Conservation (phyloP, 202 grass and related monocot species). For the Hordeum pubiflorum region DNA sequence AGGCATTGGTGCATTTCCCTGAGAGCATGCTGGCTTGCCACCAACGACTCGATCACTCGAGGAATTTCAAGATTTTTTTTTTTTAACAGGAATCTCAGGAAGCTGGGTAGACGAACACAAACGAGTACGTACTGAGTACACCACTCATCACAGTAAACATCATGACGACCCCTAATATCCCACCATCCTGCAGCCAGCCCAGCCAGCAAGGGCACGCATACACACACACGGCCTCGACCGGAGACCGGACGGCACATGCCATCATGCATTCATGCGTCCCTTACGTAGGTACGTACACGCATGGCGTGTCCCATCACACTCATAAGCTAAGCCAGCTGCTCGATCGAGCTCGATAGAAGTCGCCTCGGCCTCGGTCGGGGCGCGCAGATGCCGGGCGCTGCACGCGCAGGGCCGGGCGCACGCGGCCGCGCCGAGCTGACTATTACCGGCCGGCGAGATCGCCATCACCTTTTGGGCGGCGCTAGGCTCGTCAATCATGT, state of each 20-base stretch:
- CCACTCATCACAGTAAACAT: background rate
- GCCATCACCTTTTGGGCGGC: background rate
- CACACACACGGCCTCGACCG: background rate
- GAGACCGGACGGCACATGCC: too few species aligned
- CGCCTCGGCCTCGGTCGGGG: background rate
- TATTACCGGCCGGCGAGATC: background rate
- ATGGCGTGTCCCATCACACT: conserved; percentile 10
- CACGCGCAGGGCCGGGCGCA: background rate
- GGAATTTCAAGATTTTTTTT: too few species aligned
- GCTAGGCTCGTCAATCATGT: background rate
- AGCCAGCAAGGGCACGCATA: background rate
- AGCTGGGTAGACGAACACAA: background rate
- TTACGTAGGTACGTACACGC: conserved; percentile 22
- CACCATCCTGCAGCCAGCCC: too few species aligned
- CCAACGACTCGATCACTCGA: background rate
- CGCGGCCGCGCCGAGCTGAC: background rate
- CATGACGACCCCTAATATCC: background rate
- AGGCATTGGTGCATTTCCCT: background rate
- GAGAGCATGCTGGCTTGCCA: background rate
- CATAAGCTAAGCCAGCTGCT: background rate
- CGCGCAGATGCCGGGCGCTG: background rate
- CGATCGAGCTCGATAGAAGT: background rate
- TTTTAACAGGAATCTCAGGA: background rate
- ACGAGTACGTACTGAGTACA: background rate
- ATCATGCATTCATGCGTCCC: background rate